These are phyloP conservation scores for Teratosphaeria gauchensis DNA, from an alignment of 2,329 filamentous ascomycete species.

Conservation along the genomic window DNA sequence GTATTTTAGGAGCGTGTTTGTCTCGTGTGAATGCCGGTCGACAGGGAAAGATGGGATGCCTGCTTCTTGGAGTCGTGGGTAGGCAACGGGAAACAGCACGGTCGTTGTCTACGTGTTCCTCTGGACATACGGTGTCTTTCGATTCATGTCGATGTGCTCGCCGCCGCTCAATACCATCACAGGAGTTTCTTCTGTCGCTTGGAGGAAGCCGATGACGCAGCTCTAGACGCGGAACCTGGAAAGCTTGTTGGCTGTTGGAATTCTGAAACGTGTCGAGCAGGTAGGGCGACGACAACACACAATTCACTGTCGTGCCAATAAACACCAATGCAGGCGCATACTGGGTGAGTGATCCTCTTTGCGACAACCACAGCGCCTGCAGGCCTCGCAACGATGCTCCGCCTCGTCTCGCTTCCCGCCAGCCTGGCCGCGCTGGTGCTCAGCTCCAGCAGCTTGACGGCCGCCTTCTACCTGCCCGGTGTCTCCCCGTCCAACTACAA, in stretches of 20 bases:
- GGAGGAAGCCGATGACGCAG: not conserved
- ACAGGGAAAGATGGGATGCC: not conserved
- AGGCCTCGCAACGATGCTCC: not conserved
- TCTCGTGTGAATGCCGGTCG: not conserved
- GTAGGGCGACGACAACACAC: not conserved
- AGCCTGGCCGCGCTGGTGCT: conserved; percentile 2
- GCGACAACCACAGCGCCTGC: not conserved
- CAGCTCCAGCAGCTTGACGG: not conserved
- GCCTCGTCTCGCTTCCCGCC: conserved; percentile 26
- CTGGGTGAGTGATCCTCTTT: not conserved
- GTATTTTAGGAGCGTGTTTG: not conserved
- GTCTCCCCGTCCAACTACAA: conserved; percentile 91
- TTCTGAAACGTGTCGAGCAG: not conserved
- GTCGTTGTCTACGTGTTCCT: not conserved
- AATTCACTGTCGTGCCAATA: not conserved
- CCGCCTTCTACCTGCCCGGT: conserved; percentile 80
- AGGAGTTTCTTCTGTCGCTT: no score
- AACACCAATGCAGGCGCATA: not conserved
- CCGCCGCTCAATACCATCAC: no score
- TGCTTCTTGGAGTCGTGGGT: not conserved
- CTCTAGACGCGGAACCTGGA: not conserved
- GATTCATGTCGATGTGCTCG: no score
- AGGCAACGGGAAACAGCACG: not conserved
- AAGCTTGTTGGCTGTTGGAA: not conserved
- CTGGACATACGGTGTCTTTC: not conserved